These are phyloP conservation scores for Phytophthora capsici DNA, from an alignment of 352 stramenopile species.

Conservation along the genomic window DNA sequence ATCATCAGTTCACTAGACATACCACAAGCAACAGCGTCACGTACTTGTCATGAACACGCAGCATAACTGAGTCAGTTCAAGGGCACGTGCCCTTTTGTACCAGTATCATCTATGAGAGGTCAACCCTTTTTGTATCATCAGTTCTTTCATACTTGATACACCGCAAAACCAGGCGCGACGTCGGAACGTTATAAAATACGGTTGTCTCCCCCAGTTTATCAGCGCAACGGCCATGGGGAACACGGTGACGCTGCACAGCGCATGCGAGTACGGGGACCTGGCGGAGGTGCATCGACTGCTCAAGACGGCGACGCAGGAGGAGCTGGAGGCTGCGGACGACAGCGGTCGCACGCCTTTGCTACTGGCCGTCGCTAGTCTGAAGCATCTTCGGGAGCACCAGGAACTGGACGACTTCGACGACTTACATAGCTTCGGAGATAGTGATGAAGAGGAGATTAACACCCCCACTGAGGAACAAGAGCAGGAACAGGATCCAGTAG, in stretches of 20 bases:
- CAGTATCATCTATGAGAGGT: conserved; percentile 2
- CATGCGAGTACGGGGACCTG: conserved; percentile 80
- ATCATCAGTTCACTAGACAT: not conserved
- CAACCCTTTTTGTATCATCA: conserved; percentile 2
- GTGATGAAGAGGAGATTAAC: conserved; percentile 31
- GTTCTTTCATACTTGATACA: conserved; percentile 8
- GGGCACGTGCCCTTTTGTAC: conserved; percentile 1
- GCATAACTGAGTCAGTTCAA: conserved; percentile 39
- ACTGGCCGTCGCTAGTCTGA: conserved; percentile 68
- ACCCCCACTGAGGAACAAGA: not conserved
- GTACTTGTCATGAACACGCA: conserved; percentile 80
- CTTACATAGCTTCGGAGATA: conserved; percentile 30
- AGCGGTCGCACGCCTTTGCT: conserved; percentile 79
- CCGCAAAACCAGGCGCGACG: conserved; percentile 17
- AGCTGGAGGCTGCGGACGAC: conserved; percentile 79
- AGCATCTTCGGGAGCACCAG: conserved; percentile 45
- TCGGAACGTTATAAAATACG: conserved; percentile 34
- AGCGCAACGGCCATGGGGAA: conserved; percentile 69
- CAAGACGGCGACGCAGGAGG: conserved; percentile 58
- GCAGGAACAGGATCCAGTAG: conserved; percentile 11
- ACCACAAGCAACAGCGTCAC: not conserved
- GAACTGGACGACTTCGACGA: conserved; percentile 58
- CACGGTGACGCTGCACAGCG: conserved; percentile 80
- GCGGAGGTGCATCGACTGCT: conserved; percentile 62
- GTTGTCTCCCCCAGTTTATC: conserved; percentile 15